These are phyloP conservation scores for Xylariaceae sp. DNA, from an alignment of 2,329 filamentous ascomycete species.

Conservation along the genomic window DNA sequence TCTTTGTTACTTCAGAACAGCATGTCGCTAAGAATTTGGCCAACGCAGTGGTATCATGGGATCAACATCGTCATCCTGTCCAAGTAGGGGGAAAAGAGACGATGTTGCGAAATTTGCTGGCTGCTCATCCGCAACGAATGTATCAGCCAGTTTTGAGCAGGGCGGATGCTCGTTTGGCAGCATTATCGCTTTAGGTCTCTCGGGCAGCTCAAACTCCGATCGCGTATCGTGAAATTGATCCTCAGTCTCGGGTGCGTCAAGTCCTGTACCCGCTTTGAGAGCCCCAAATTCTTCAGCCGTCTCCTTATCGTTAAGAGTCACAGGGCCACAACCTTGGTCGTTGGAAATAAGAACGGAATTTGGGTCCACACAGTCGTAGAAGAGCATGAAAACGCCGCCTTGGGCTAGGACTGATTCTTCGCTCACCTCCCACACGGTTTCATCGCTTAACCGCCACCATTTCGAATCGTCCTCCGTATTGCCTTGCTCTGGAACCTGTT, in stretches of 20 bases:
- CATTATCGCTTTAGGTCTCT: neutral
- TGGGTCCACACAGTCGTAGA: constrained; percentile 80
- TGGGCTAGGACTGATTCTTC: constrained; percentile 78
- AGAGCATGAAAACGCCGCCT: constrained; percentile 93
- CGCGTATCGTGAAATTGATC: neutral
- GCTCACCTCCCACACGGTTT: constrained; percentile 76
- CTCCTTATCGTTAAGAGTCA: neutral
- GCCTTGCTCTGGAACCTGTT: constrained; percentile 31
- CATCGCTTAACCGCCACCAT: constrained; percentile 94
- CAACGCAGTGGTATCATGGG: constrained; percentile 35
- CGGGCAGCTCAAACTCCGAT: neutral
- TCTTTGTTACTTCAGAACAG: neutral
- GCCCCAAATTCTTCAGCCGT: neutral
- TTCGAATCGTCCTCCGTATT: constrained; percentile 49
- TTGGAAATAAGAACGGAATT: constrained; percentile 49
- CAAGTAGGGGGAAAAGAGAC: constrained; percentile 53
- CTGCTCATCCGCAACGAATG: neutral
- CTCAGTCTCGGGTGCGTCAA: neutral
- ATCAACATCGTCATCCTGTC: constrained; percentile 44
- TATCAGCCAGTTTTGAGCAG: neutral
- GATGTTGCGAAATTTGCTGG: constrained; percentile 45
- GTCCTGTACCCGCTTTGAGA: neutral
- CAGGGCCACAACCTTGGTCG: neutral
- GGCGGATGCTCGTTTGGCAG: neutral
- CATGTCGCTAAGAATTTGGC: constrained; percentile 31